phyloP scores from a whole-genome alignment of 1,139 yeast species.

The Blastobotrys proliferans region DNA sequence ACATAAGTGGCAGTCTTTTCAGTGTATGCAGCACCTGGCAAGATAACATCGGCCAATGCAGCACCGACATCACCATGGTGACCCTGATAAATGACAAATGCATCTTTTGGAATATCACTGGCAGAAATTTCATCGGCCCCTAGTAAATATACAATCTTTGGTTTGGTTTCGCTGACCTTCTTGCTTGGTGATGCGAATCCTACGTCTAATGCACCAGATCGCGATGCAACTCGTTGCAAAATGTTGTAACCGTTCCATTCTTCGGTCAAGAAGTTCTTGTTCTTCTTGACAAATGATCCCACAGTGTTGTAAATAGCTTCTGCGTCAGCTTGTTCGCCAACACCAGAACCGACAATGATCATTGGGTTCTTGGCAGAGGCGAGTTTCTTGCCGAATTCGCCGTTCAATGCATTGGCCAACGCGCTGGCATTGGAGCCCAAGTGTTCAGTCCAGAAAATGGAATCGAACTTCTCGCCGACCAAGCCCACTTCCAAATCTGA shows the following conservation, averaged over 20 bases:
- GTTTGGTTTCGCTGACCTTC: constrained; percentile 48
- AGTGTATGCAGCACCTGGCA: constrained; percentile 88
- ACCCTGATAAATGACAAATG: constrained; percentile 87
- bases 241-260: constrained; percentile 83
- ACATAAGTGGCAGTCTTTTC: constrained; percentile 87
- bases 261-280: constrained; percentile 59
- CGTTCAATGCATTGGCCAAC: constrained; percentile 57
- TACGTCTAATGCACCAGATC: constrained; percentile 81
- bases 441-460: constrained; percentile 65
- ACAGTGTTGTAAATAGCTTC: constrained; percentile 57
- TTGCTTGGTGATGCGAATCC: constrained; percentile 63
- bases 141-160: constrained; percentile 74
- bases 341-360: constrained; percentile 80
- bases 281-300: constrained; percentile 58
- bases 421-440: constrained; percentile 61
- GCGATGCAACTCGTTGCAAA: constrained; percentile 81
- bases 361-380: constrained; percentile 68
- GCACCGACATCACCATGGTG: constrained; percentile 94
- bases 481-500: constrained; percentile 60
- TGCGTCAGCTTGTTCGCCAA: constrained; percentile 65
- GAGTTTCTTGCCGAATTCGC: constrained; percentile 67
- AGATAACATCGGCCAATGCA: constrained; percentile 78
- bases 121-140: constrained; percentile 81
- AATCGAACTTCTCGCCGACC: constrained; percentile 73
- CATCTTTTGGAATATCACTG: constrained; percentile 72